Conservation (phyloP, 179 eudicot genomes). For the Beta corolliflora region DNA sequence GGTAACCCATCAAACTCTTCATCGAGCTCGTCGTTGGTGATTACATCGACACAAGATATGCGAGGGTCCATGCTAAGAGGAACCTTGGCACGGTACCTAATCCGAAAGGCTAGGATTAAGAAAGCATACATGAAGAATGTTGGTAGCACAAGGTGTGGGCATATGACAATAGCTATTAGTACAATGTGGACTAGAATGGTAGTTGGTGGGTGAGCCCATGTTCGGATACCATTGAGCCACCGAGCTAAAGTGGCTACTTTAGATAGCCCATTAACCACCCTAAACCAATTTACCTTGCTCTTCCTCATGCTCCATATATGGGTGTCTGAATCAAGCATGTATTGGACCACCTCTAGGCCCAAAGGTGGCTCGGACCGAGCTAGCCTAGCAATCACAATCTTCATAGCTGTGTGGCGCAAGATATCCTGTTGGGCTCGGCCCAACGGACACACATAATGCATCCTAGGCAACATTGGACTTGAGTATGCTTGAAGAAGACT, state of each 20-base stretch:
- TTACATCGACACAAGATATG: conserved; percentile 55
- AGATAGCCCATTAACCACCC: conserved; percentile 68
- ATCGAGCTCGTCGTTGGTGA: conserved; percentile 70
- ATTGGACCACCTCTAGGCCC: conserved; percentile 85
- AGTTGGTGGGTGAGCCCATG: conserved; percentile 80
- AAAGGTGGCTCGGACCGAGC: conserved; percentile 83
- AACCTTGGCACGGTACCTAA: conserved; percentile 51
- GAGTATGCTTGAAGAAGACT: conserved; percentile 65
- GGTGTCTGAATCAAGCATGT: conserved; percentile 74
- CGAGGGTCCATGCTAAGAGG: conserved; percentile 69
- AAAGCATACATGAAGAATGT: conserved; percentile 74
- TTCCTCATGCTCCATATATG: conserved; percentile 90
- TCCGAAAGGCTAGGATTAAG: conserved; percentile 58
- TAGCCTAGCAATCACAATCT: conserved; percentile 61
- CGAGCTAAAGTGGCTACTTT: conserved; percentile 54
- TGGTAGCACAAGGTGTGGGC: conserved; percentile 69
- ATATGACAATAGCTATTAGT: conserved; percentile 58
- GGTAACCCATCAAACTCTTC: conserved; percentile 91
- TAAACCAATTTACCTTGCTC: conserved; percentile 86
- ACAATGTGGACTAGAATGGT: conserved; percentile 66
- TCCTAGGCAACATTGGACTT: conserved; percentile 78
- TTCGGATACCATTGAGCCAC: conserved; percentile 66
- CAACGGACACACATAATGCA: conserved; percentile 81
- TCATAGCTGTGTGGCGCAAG: conserved; percentile 78
- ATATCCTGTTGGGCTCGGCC: conserved; percentile 83